Conservation (phyloP, 208 protist species). For the Leishmania mexicana region DNA sequence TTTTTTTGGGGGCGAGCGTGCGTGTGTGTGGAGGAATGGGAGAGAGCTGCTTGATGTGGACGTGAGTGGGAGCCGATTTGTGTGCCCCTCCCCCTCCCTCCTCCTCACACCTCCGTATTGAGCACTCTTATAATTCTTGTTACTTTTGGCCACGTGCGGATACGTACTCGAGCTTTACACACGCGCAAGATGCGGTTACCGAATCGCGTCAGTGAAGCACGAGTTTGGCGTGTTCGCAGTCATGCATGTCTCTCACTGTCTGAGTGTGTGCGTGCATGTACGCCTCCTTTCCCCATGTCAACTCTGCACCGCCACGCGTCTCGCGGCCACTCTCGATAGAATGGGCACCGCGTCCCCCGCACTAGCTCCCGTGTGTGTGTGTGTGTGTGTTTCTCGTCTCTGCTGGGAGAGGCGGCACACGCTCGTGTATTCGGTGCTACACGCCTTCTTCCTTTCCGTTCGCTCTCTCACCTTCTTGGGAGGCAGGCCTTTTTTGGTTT, state of each 20-base stretch:
- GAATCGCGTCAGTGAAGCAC: neutral
- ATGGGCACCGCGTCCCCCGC: neutral
- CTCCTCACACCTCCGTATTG: neutral
- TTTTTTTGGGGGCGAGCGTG: neutral
- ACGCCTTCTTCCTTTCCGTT: neutral
- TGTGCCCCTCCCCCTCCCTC: neutral
- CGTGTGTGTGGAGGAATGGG: slow-evolving; percentile 1
- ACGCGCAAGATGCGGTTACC: neutral
- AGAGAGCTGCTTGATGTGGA: slow-evolving; percentile 3
- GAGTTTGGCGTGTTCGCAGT: neutral
- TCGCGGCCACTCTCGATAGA: neutral
- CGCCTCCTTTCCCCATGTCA: slow-evolving; percentile 3
- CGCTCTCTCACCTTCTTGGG: neutral
- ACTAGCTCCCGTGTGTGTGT: neutral
- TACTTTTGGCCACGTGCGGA: no score
- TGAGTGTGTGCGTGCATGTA: neutral
- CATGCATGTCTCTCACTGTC: neutral
- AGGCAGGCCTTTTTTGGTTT: neutral
- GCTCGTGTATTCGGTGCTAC: neutral
- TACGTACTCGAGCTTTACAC: neutral
- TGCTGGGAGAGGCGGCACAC: neutral
- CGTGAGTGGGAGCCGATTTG: neutral
- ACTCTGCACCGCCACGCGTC: neutral
- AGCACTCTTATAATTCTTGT: slow-evolving; percentile 3
- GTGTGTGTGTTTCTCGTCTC: neutral